Conservation (phyloP, 345 rosid species). For the Theobroma cacao region DNA sequence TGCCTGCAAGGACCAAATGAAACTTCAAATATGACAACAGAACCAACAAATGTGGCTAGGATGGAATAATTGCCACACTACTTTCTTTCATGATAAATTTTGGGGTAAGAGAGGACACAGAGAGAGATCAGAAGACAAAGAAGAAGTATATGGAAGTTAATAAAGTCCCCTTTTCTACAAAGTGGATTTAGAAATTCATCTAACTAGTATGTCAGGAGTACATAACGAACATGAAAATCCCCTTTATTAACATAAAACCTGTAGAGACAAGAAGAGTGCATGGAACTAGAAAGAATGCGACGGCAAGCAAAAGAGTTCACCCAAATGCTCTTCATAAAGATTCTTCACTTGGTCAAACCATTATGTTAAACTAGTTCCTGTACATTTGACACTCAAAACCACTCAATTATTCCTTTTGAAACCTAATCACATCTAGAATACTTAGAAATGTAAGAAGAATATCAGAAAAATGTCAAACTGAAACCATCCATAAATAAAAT, state of each 20-base stretch:
- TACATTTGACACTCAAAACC: neutral
- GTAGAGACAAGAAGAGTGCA: neutral
- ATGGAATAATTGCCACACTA: neutral
- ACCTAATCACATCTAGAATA: neutral
- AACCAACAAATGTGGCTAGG: neutral
- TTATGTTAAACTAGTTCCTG: slow-evolving; percentile 4
- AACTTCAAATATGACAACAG: neutral
- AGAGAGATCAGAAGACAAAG: neutral
- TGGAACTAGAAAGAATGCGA: neutral
- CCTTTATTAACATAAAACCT: neutral
- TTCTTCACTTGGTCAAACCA: neutral
- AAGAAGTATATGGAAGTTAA: neutral
- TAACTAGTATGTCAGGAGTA: neutral
- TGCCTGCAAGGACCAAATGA: slow-evolving; percentile 40
- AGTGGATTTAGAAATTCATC: neutral
- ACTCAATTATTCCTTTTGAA: neutral
- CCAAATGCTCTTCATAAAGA: neutral
- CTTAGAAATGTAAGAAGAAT: neutral
- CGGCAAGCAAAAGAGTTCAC: neutral
- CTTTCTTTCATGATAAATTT: neutral
- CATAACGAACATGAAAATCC: neutral
- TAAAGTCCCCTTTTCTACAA: neutral
- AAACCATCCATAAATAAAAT: neutral
- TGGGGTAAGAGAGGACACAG: neutral
- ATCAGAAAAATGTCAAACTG: neutral